These are phyloP conservation scores for Aureobasidium lini DNA, from an alignment of 2,329 filamentous ascomycete species.

Conservation along the genomic window DNA sequence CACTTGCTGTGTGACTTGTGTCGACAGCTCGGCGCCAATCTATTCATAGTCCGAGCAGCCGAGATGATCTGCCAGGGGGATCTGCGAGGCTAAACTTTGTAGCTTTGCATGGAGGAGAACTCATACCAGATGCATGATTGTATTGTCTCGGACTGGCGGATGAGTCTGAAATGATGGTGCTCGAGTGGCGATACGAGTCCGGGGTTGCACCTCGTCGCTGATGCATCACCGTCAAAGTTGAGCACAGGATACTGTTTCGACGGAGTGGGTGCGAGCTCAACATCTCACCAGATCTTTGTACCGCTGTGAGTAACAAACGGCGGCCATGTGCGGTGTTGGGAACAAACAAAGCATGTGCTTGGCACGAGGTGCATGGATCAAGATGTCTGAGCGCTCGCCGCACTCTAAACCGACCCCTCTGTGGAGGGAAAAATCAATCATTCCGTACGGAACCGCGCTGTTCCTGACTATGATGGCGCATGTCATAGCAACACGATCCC, in stretches of 20 bases:
- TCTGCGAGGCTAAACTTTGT: conserved; percentile 1
- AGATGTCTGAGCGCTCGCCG: not conserved
- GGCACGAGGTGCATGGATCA: not conserved
- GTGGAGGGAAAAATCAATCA: conserved; percentile 2
- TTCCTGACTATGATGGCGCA: not conserved
- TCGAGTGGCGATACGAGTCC: no score
- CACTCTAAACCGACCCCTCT: not conserved
- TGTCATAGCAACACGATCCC: not conserved
- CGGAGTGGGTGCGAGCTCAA: no score
- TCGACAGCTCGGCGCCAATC: not conserved
- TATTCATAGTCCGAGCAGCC: conserved; percentile 7
- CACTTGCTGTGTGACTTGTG: not conserved
- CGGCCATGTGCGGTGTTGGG: not conserved
- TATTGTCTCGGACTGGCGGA: not conserved
- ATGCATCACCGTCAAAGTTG: not conserved
- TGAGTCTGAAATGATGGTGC: not conserved
- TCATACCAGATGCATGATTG: not conserved
- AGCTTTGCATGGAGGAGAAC: not conserved
- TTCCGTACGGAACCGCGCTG: not conserved
- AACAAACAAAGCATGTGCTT: not conserved
- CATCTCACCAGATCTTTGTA: not conserved
- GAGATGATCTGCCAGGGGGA: conserved; percentile 8
- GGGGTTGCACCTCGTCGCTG: no score
- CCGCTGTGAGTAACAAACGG: not conserved
- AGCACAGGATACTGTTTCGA: not conserved